Evolutionary conservation across 371 early-diverging fungal genomes (phyloP), one percentile per base, ranked within the genome.

Genomic region (Blakeslea trispora): DNA sequence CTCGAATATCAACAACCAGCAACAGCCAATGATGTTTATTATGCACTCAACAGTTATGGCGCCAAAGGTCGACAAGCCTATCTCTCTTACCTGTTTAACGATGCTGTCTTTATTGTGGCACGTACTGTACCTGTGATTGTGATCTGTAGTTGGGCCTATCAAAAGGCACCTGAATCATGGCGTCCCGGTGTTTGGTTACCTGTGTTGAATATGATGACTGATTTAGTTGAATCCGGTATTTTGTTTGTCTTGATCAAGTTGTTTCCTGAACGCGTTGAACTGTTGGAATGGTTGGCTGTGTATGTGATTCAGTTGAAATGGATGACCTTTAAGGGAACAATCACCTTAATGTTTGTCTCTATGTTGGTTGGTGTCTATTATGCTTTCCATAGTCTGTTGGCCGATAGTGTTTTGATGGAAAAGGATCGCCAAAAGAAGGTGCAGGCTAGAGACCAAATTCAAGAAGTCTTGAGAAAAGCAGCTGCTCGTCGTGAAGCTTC

Each of bases 101-200:
- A 78, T 54, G 53, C 59, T 13, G 59, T 65, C 2, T 78, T 78
- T 55, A 57, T 75, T 0, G 15, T 72, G 22, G 50, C 60, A 15
- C 73, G 78, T 39, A 67, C 75, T 13, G 43, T 72, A 0, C 75
- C 75, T 9, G 35, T 78, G 5, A 61, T 64, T 34, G 50, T 75
- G 9, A 47, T 78, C 34, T 66, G 66, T 14, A 66, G 65, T 23
- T 74, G 66, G 61, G 69, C 75, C 0, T 70, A 69, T 48, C 45
- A 58, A 8, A 54, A 59, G 19, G 72, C 71, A 4, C 78, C 78
- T 1, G 48, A 55, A 17, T 50, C 57, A 44, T 19, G 50, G 19
- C 75, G 67, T 32, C 75, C 75, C 1, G 75, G 75, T 59, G 61
- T 71, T 1, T 78, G 73, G 71, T 45, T 78, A 8, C 71, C 68